phyloP scores from a whole-genome alignment of 352 stramenopile genomes.

The Globisporangium apiculatum region DNA sequence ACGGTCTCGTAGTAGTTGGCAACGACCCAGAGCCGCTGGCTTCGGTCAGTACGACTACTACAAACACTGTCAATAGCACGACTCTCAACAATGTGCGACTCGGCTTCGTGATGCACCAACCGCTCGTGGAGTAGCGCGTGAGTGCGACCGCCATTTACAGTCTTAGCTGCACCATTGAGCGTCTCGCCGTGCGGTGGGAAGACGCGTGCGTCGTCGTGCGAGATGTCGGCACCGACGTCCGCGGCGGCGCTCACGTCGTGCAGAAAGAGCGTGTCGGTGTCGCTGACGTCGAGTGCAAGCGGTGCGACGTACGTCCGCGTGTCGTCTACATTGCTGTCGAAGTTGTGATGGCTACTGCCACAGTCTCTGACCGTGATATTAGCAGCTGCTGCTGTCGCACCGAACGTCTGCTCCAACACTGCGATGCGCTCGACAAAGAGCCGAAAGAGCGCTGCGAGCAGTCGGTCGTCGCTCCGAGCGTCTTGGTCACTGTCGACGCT shows the following conservation, averaged over 20 bases:
- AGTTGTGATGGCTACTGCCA: not conserved
- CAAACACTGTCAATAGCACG: too few relatives aligned
- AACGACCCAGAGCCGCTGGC: constrained; percentile 32
- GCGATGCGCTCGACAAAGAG: constrained; percentile 23
- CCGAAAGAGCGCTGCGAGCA: constrained; percentile 13
- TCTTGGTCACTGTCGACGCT: not conserved
- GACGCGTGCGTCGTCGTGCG: constrained; percentile 30
- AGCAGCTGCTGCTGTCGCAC: constrained; percentile 1
- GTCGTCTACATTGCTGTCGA: constrained; percentile 7
- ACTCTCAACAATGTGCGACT: constrained; percentile 15
- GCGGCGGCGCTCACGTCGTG: constrained; percentile 16
- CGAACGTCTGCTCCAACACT: constrained; percentile 23
- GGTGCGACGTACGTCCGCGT: constrained; percentile 29
- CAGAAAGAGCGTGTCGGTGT: constrained; percentile 31
- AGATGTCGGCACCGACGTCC: constrained; percentile 32
- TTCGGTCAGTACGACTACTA: not conserved
- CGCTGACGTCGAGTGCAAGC: constrained; percentile 28
- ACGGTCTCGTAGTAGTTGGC: constrained; percentile 37
- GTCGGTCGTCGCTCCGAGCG: too few relatives aligned
- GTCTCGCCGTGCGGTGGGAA: constrained; percentile 23
- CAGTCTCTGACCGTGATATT: not conserved
- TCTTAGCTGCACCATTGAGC: too few relatives aligned
- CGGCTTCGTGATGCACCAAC: constrained; percentile 29
- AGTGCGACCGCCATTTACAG: too few relatives aligned
- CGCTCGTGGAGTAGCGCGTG: constrained; percentile 7